A percentile compares a stretch with the other conserved stretches of the same genome.
These are phyloP conservation scores for Leucaena leucocephala DNA, from an alignment of 306 rosid genomes.

Conservation along the genomic window DNA sequence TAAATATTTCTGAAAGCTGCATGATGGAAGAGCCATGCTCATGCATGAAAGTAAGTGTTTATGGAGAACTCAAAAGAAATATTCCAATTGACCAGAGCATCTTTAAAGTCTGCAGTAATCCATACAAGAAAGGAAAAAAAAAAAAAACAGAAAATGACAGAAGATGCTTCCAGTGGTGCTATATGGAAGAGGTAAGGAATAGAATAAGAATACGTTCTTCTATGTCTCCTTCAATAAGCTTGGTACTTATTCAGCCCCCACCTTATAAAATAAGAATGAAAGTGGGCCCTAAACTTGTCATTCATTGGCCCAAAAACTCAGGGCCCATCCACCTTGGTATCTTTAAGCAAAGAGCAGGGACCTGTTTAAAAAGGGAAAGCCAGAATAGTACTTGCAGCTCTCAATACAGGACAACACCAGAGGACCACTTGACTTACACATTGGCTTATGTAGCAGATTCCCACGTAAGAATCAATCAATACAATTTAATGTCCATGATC, in stretches of 20 bases:
- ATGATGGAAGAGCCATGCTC: constrained; percentile 39
- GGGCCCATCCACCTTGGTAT: constrained; percentile 52
- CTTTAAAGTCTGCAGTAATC: constrained; percentile 37
- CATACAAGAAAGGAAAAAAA: constrained; percentile 34
- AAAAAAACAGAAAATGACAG: constrained; percentile 25
- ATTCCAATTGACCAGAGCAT: constrained; percentile 76
- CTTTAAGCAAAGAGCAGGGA: constrained; percentile 45
- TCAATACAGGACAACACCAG: constrained; percentile 39
- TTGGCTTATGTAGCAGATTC: constrained; percentile 49
- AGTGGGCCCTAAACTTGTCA: constrained; percentile 50
- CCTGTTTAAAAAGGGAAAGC: constrained; percentile 40
- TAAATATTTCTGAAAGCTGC: constrained; percentile 19
- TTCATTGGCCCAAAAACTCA: constrained; percentile 51
- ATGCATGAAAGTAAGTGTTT: constrained; percentile 38
- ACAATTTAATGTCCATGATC: constrained; percentile 32
- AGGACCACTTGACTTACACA: constrained; percentile 56
- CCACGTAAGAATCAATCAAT: constrained; percentile 45
- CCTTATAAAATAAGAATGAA: constrained; percentile 42
- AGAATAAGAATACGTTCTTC: constrained; percentile 75
- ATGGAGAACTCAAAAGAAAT: constrained; percentile 52
- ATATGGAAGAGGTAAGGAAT: constrained; percentile 65
- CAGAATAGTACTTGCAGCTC: constrained; percentile 56
- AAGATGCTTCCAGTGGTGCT: constrained; percentile 67
- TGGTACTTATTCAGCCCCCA: constrained; percentile 84
- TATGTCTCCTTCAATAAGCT: constrained; percentile 92